These are phyloP conservation scores for Caryopteris hybrid DNA, from an alignment of 305 asterid genomes.

Conservation along the genomic window DNA sequence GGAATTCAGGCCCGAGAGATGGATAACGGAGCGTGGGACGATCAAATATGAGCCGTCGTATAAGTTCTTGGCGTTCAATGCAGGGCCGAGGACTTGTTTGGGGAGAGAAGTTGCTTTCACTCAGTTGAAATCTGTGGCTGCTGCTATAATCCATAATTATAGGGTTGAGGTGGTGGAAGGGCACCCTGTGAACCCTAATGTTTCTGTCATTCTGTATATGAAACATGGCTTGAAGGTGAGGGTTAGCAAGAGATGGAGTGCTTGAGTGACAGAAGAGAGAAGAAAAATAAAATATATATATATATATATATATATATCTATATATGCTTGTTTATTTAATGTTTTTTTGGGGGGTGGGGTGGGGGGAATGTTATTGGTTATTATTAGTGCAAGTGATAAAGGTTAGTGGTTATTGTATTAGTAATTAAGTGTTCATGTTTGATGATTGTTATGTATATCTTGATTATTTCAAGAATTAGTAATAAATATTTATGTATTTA, in stretches of 20 bases:
- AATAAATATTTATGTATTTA: neutral
- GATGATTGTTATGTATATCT: neutral
- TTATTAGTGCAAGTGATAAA: neutral
- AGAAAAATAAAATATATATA: neutral
- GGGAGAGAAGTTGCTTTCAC: constrained; percentile 72
- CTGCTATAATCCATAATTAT: constrained; percentile 53
- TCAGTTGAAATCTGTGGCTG: constrained; percentile 64
- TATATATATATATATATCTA: neutral
- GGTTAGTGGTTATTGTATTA: neutral
- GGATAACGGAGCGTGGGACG: constrained; percentile 50
- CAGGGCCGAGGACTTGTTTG: constrained; percentile 75
- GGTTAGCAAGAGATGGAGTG: constrained; percentile 43
- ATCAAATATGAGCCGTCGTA: constrained; percentile 62
- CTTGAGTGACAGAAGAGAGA: no score
- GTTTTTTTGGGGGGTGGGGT: neutral
- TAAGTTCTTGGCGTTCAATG: constrained; percentile 67
- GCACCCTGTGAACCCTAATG: constrained; percentile 46
- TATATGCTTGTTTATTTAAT: neutral
- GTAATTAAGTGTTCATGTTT: neutral
- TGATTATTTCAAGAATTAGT: neutral
- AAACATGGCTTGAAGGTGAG: constrained; percentile 57
- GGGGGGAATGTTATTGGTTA: neutral
- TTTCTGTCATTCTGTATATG: constrained; percentile 64
- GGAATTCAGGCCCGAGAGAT: constrained; percentile 58
- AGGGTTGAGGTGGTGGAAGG: constrained; percentile 38